Percentiles rank a stretch among this genome's conserved stretches.
These are phyloP conservation scores for Macrophomina phaseolina DNA, from an alignment of 2,329 filamentous ascomycete genomes.

Conservation along the genomic window DNA sequence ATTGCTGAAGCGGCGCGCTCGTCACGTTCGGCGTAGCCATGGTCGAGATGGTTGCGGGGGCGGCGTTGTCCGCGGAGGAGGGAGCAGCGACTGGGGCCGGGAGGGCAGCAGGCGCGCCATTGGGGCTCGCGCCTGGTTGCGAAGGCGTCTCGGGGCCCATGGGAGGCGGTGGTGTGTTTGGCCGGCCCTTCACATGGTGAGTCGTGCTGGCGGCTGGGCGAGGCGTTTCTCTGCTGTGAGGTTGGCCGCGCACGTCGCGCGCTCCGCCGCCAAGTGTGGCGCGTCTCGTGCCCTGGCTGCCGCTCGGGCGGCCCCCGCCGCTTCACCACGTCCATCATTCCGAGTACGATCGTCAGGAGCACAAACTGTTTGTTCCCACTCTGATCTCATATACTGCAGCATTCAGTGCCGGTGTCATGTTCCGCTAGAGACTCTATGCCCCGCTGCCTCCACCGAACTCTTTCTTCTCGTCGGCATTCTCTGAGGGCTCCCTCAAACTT, in stretches of 20 bases:
- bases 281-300: conserved; percentile 12
- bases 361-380: no score
- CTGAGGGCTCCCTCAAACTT: no score
- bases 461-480: no score
- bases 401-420: no score
- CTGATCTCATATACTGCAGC: no score
- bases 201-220: conserved; percentile 17
- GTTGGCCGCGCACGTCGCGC: conserved; percentile 16
- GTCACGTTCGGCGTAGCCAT: conserved; percentile 12
- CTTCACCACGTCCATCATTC: background rate
- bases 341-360: background rate
- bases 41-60: background rate
- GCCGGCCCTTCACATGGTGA: conserved; percentile 22
- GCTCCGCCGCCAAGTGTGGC: conserved; percentile 14
- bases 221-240: conserved; percentile 19
- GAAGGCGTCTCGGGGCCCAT: conserved; percentile 25
- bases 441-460: no score
- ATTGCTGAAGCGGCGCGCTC: background rate
- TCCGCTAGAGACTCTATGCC: no score
- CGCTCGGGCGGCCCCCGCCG: conserved; percentile 1
- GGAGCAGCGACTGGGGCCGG: background rate
- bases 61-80: background rate
- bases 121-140: conserved; percentile 22
- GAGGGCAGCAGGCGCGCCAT: conserved; percentile 4
- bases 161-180: conserved; percentile 18